Conservation (phyloP, 208 protist species). For the Plasmodiophora brassicae region DNA sequence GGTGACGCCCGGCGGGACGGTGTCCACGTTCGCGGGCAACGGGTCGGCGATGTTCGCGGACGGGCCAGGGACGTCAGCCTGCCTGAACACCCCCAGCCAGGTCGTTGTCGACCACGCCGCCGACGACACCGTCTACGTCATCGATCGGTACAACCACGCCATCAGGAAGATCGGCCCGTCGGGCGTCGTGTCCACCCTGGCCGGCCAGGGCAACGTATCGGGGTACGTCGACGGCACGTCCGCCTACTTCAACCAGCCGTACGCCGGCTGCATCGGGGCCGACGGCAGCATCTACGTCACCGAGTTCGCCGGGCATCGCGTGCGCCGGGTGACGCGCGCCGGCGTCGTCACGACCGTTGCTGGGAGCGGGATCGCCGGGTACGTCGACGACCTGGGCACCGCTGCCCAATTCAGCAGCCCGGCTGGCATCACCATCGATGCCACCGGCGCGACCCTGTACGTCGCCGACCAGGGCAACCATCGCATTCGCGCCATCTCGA, state of each 20-base stretch:
- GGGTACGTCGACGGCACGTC: no score
- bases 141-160: conserved; percentile 18
- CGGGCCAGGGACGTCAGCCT: not conserved
- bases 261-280: no score
- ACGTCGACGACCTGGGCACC: not conserved
- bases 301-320: conserved; percentile 20
- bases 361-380: not conserved
- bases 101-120: not conserved
- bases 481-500: not conserved
- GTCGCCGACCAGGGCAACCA: conserved; percentile 39
- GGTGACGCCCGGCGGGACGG: not conserved
- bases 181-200: conserved; percentile 36
- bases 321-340: not conserved
- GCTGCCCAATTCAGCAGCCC: conserved; percentile 31
- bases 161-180: not conserved
- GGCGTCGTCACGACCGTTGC: conserved; percentile 13
- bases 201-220: no score
- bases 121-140: conserved; percentile 32
- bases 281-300: conserved; percentile 31
- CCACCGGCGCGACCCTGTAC: conserved; percentile 1
- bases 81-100: not conserved
- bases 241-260: no score
- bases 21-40: conserved; percentile 15
- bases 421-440: not conserved
- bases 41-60: not conserved